Conservation (phyloP, 306 rosid species). For the Fagus sylvatica region DNA sequence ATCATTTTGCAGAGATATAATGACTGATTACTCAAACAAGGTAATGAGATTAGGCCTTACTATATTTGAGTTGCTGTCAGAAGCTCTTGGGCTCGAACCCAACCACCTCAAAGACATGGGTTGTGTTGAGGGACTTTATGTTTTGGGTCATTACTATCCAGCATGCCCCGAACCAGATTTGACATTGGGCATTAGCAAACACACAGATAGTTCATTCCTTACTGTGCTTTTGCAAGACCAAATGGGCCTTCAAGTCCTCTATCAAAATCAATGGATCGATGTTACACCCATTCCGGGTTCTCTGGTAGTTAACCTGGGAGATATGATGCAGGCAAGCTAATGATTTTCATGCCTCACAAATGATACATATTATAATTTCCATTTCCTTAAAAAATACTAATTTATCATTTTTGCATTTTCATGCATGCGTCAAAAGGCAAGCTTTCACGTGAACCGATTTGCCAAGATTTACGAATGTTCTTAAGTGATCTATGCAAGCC, state of each 20-base stretch:
- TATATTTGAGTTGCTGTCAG: neutral
- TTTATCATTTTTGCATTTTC: too few species aligned
- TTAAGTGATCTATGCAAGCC: too few species aligned
- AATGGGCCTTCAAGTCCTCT: slow-evolving; percentile 8
- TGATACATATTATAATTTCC: too few species aligned
- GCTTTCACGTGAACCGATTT: too few species aligned
- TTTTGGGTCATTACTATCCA: slow-evolving; percentile 12
- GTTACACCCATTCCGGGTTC: neutral
- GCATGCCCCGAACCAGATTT: slow-evolving; percentile 8
- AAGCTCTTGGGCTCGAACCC: slow-evolving; percentile 10
- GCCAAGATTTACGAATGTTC: too few species aligned
- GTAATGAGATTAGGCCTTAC: neutral
- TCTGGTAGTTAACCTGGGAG: slow-evolving; percentile 2
- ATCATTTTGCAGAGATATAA: slow-evolving; percentile 1
- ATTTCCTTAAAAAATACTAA: too few species aligned
- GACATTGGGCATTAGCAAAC: neutral
- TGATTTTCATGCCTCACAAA: neutral
- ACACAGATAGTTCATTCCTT: neutral
- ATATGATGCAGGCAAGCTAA: neutral
- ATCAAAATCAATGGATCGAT: slow-evolving; percentile 9
- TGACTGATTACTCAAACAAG: neutral
- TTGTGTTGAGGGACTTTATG: neutral
- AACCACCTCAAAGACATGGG: neutral
- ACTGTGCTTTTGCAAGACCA: slow-evolving; percentile 7
- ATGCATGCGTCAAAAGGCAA: too few species aligned